A percentile compares a stretch with the other conserved stretches of the same genome.
These are phyloP conservation scores for Penicillium sp. DNA, from an alignment of 2,329 filamentous ascomycete genomes.

Conservation along the genomic window DNA sequence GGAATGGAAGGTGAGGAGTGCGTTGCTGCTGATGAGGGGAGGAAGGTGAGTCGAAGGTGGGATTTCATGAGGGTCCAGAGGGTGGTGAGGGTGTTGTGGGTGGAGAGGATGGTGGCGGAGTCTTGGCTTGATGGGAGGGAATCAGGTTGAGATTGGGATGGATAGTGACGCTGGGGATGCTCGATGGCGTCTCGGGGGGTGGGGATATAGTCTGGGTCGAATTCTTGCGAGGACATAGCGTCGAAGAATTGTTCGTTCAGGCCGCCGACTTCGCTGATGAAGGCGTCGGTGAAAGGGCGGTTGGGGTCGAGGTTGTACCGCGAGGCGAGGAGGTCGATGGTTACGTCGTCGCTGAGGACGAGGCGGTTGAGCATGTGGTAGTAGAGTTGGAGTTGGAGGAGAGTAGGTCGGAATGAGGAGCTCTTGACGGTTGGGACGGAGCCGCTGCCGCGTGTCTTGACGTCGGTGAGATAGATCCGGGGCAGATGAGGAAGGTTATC, in stretches of 20 bases:
- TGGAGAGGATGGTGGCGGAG: conserved; percentile 44
- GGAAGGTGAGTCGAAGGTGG: conserved; percentile 48
- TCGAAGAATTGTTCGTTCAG: conserved; percentile 61
- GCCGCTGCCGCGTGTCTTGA: conserved; percentile 66
- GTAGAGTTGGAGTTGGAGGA: conserved; percentile 83
- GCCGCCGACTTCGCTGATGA: conserved; percentile 64
- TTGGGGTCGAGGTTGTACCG: conserved; percentile 62
- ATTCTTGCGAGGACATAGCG: conserved; percentile 27
- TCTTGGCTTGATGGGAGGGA: too few species aligned
- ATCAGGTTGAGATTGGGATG: too few species aligned
- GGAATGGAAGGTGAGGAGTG: too few species aligned
- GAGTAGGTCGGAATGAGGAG: conserved; percentile 61
- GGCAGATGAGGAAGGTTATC: too few species aligned
- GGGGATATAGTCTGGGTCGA: too few species aligned
- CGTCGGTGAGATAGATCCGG: conserved; percentile 66
- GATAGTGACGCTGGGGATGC: too few species aligned
- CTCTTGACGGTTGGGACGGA: conserved; percentile 53
- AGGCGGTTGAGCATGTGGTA: conserved; percentile 73
- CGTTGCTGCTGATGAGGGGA: too few species aligned
- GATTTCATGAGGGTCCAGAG: conserved; percentile 58
- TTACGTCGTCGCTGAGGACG: conserved; percentile 56
- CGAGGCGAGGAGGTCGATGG: conserved; percentile 59
- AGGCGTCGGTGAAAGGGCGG: conserved; percentile 63
- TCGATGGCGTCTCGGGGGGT: too few species aligned
- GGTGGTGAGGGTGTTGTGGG: conserved; percentile 51